Evolutionary conservation across 768 basidiomycete genomes (phyloP).

Genomic region (Suillus occidentalis): DNA sequence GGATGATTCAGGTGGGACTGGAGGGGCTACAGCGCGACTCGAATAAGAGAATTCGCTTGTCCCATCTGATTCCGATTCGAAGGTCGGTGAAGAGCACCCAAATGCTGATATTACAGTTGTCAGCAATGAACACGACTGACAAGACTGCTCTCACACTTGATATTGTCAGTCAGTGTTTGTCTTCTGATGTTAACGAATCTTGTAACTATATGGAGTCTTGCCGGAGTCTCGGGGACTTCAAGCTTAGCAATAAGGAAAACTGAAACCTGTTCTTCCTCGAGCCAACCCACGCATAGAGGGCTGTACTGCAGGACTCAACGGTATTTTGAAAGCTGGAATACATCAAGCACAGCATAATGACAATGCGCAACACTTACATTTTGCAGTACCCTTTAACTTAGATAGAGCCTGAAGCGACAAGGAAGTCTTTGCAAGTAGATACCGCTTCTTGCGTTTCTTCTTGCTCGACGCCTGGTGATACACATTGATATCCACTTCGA

Average conservation of each 20-base stretch:
- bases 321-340: slow-evolving; percentile 42
- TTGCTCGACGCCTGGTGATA: slow-evolving; percentile 62
- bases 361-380: slow-evolving; percentile 36
- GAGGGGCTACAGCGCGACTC: background rate
- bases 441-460: slow-evolving; percentile 57
- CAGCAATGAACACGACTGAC: background rate
- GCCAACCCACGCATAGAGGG: slow-evolving; percentile 7
- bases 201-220: background rate
- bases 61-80: background rate
- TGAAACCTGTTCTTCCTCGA: slow-evolving; percentile 12
- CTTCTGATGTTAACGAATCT: background rate
- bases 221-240: slow-evolving; percentile 11
- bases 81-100: background rate
- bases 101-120: background rate
- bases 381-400: slow-evolving; percentile 46
- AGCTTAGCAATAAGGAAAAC: slow-evolving; percentile 22
- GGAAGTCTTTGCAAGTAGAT: slow-evolving; percentile 51
- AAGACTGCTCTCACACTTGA: background rate
- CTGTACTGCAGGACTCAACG: slow-evolving; percentile 36
- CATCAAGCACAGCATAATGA: slow-evolving; percentile 10
- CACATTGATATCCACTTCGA: slow-evolving; percentile 49
- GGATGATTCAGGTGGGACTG: slow-evolving; percentile 1
- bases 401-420: slow-evolving; percentile 54
- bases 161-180: background rate
- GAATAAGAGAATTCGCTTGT: background rate